Conservation (phyloP, 2,329 filamentous ascomycete species). For the Nemania sp. region DNA sequence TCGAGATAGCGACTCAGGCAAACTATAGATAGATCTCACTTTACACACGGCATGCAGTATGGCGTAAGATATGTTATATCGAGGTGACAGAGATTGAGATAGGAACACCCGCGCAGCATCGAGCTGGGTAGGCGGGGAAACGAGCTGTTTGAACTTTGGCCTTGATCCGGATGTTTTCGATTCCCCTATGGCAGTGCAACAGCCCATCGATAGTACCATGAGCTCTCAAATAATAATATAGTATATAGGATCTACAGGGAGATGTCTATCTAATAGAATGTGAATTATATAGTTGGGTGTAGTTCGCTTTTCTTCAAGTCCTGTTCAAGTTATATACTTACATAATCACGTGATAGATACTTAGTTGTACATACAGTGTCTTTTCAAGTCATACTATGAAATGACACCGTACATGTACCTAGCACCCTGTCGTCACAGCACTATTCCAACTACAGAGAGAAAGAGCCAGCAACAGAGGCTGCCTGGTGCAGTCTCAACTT, state of each 20-base stretch:
- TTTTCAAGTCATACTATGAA: not conserved
- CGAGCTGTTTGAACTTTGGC: too few relatives aligned
- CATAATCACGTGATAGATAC: too few relatives aligned
- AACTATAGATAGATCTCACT: conserved; percentile 5
- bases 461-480: conserved; percentile 9
- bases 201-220: not conserved
- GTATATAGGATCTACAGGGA: too few relatives aligned
- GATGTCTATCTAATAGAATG: too few relatives aligned
- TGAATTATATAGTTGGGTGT: too few relatives aligned
- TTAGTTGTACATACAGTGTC: not conserved
- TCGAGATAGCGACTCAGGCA: conserved; percentile 12
- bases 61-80: not conserved
- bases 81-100: not conserved
- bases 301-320: too few relatives aligned
- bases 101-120: not conserved
- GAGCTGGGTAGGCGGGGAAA: too few relatives aligned
- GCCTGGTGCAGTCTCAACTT: conserved; percentile 11
- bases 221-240: not conserved
- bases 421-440: not conserved
- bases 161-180: not conserved
- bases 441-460: not conserved
- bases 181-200: not conserved
- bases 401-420: not conserved
- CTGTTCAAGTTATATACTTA: too few relatives aligned
- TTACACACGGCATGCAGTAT: not conserved